phyloP scores from a whole-genome alignment of 169 alveolate genomes.

The Plasmodium blacklocki region DNA sequence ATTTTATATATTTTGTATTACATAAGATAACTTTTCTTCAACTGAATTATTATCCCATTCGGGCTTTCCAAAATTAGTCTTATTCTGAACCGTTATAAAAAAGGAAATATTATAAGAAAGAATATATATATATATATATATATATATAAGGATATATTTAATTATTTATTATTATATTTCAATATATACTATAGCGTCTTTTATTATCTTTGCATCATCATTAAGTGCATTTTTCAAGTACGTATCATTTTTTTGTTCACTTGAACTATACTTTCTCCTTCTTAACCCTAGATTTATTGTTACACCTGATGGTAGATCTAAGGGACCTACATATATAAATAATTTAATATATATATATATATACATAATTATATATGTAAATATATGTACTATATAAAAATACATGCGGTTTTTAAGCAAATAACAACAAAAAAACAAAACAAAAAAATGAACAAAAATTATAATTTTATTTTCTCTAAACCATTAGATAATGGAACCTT shows the following conservation, averaged over 20 bases:
- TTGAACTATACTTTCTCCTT: conserved; percentile 12
- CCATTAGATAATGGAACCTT: conserved; percentile 37
- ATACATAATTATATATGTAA: not conserved
- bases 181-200: conserved; percentile 35
- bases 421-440: too few relatives aligned
- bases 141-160: not conserved
- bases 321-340: conserved; percentile 38
- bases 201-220: conserved; percentile 38
- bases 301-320: conserved; percentile 34
- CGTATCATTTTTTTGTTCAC: conserved; percentile 5
- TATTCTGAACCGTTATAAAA: conserved; percentile 21
- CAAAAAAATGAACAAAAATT: too few relatives aligned
- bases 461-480: conserved; percentile 4
- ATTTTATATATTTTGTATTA: not conserved
- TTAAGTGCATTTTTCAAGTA: conserved; percentile 32
- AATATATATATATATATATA: not conserved
- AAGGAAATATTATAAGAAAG: not conserved
- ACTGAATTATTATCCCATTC: conserved; percentile 28
- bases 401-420: not conserved
- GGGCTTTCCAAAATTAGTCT: conserved; percentile 12
- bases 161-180: not conserved
- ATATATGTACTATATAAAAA: not conserved
- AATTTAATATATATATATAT: not conserved
- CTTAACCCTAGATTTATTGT: conserved; percentile 61
- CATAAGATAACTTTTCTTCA: conserved; percentile 27